Percentiles rank a stretch among this genome's conserved stretches.
These are phyloP conservation scores for Venturia asperata DNA, from an alignment of 2,329 filamentous ascomycete genomes.

Conservation along the genomic window DNA sequence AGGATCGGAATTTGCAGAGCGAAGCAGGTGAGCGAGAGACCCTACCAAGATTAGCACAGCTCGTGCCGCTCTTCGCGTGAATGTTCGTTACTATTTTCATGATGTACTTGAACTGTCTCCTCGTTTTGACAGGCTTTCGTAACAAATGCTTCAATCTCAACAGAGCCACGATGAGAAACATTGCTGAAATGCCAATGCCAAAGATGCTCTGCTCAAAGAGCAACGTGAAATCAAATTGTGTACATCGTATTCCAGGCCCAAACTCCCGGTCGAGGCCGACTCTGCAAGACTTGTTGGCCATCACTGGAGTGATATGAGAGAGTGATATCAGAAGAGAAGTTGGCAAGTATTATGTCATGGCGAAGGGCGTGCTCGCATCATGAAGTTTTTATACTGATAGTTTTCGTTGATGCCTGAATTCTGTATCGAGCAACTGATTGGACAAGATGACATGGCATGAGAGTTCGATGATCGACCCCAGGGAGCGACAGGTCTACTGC, in stretches of 20 bases:
- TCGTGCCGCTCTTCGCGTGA: not conserved
- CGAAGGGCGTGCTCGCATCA: not conserved
- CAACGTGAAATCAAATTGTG: conserved; percentile 26
- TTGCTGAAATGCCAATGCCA: conserved; percentile 22
- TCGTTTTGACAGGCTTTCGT: not conserved
- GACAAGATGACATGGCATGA: not conserved
- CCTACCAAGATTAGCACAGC: not conserved
- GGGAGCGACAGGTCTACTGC: not conserved
- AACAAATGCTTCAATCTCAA: not conserved
- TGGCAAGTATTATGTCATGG: not conserved
- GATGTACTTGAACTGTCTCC: not conserved
- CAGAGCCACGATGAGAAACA: conserved; percentile 21
- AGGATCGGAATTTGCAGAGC: conserved; percentile 22
- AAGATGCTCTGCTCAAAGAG: conserved; percentile 25
- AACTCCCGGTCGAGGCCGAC: conserved; percentile 21
- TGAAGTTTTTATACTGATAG: not conserved
- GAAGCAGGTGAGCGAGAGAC: conserved; percentile 10
- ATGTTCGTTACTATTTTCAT: conserved; percentile 10
- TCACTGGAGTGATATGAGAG: not conserved
- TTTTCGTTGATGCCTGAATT: not conserved
- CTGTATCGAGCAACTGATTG: not conserved
- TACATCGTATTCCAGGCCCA: conserved; percentile 22
- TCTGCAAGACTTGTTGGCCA: not conserved
- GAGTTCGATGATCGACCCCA: not conserved
- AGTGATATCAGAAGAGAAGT: not conserved